Evolutionary conservation across 805 yeast species (phyloP), one percentile per base, ranked within the genome.

Genomic region (Metschnikowia kofuensis): DNA sequence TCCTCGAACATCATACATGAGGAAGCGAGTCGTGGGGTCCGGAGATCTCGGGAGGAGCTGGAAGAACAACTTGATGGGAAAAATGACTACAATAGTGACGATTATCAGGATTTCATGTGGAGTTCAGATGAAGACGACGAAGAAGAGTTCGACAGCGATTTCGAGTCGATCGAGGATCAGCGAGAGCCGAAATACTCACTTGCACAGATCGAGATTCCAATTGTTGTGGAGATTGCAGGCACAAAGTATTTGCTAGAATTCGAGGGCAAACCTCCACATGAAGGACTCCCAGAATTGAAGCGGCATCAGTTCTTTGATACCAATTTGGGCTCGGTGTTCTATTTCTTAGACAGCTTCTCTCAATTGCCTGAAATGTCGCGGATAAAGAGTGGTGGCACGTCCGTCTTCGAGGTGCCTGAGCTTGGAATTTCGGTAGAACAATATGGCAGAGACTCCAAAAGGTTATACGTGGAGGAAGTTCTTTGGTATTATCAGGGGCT

Each of bases 381-480:
- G 15, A 34, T 11, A 2, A 34, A 34, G 36, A 13, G 36, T 7
- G 36, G 14, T 13, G 36, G 36, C 9, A 13, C 14, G 36, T 14
- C 32, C 37, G 55, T 55, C 5, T 51, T 70, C 13, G 53, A 50
- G 7, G 47, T 69, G 10, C 67, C 70, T 2, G 69, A 68, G 48
- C 50, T 70, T 30, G 55, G 50, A 26, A 53, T 68, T 27, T 41
- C 46, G n/a, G 55, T 70, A n/a, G 51, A 69, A 1, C 73, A 70
- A 46, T 71, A 68, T 50, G 60, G 66, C 43, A 53, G 61, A 4
- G 63, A 66, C 48, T 48, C 67, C 4, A 50, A 58, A 16, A 62
- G 63, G 16, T 50, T 65, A 14, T 54, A 57, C 2, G 48, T 69
- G 12, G 52, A 51, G 14, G 72, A 67, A 49, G 58, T 70, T 32